Percentiles rank a stretch among this genome's conserved stretches.
Conservation (phyloP, 108 stramenopile species). For the Mayamaea pseudoterrestris region DNA sequence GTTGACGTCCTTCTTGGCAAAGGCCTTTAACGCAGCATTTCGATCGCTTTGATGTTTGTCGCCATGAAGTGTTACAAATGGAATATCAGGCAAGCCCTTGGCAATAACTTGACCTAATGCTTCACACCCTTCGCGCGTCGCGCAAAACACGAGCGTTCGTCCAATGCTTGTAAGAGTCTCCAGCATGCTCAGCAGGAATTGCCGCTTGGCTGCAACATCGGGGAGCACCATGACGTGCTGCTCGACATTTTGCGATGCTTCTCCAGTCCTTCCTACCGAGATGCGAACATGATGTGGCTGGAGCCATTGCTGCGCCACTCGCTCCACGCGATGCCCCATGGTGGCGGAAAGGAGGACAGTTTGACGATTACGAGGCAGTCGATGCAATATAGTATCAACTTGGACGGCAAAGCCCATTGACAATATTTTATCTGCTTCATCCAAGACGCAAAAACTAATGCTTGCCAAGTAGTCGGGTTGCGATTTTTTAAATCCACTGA, state of each 20-base stretch:
- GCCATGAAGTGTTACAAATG: constrained; percentile 89
- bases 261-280: constrained; percentile 61
- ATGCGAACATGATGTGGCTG: constrained; percentile 43
- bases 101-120: constrained; percentile 18
- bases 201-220: constrained; percentile 30
- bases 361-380: constrained; percentile 74
- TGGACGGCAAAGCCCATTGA: constrained; percentile 85
- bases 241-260: constrained; percentile 52
- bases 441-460: constrained; percentile 78
- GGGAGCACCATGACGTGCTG: constrained; percentile 76
- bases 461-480: constrained; percentile 1
- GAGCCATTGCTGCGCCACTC: constrained; percentile 51
- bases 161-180: constrained; percentile 47
- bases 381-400: no score
- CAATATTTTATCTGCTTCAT: constrained; percentile 91
- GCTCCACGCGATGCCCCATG: constrained; percentile 42
- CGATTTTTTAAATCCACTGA: constrained; percentile 7
- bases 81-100: constrained; percentile 23
- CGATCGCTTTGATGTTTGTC: constrained; percentile 91
- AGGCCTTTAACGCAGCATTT: constrained; percentile 77
- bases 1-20: constrained; percentile 58
- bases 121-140: constrained; percentile 63
- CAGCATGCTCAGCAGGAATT: constrained; percentile 59
- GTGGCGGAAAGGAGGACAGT: constrained; percentile 67
- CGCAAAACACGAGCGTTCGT: constrained; percentile 69